phyloP scores from a whole-genome alignment of 2,329 filamentous ascomycete genomes.

The Didymella sp. region DNA sequence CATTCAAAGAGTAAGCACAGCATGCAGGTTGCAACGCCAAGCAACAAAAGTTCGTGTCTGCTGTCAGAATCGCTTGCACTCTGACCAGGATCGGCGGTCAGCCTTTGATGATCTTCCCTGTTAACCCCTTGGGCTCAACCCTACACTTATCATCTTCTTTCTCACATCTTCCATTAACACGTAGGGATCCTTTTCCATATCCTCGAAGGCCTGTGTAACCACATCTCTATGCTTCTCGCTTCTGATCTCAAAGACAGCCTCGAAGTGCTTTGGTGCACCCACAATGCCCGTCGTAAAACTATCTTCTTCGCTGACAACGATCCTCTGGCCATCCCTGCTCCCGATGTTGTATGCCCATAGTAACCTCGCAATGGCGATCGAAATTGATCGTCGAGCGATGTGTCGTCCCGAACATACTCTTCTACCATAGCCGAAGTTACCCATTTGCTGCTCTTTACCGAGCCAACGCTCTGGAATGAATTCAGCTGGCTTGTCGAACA shows the following conservation, averaged over 20 bases:
- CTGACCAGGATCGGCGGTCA: too few species aligned
- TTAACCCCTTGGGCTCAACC: conserved; percentile 15
- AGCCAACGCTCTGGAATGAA: conserved; percentile 51
- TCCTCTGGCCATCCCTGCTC: neutral
- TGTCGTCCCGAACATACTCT: conserved; percentile 27
- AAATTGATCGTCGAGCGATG: conserved; percentile 47
- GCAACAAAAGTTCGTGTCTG: neutral
- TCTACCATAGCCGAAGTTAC: conserved; percentile 56
- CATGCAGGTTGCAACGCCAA: neutral
- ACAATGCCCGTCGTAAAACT: conserved; percentile 30
- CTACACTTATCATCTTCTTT: conserved; percentile 26
- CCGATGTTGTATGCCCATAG: conserved; percentile 59
- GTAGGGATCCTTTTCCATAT: conserved; percentile 13
- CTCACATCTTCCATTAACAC: conserved; percentile 16
- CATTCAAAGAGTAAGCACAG: neutral
- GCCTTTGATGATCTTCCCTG: neutral
- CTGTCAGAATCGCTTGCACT: too few species aligned
- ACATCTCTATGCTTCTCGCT: conserved; percentile 25
- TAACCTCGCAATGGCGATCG: conserved; percentile 59
- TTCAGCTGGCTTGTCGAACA: conserved; percentile 37
- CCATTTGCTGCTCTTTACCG: conserved; percentile 2
- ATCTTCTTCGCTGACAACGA: neutral
- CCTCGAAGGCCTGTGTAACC: conserved; percentile 30
- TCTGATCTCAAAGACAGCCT: conserved; percentile 36
- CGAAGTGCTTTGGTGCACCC: conserved; percentile 32